phyloP scores from a whole-genome alignment of 2,329 filamentous ascomycete genomes.

The Cryphonectria radicalis region DNA sequence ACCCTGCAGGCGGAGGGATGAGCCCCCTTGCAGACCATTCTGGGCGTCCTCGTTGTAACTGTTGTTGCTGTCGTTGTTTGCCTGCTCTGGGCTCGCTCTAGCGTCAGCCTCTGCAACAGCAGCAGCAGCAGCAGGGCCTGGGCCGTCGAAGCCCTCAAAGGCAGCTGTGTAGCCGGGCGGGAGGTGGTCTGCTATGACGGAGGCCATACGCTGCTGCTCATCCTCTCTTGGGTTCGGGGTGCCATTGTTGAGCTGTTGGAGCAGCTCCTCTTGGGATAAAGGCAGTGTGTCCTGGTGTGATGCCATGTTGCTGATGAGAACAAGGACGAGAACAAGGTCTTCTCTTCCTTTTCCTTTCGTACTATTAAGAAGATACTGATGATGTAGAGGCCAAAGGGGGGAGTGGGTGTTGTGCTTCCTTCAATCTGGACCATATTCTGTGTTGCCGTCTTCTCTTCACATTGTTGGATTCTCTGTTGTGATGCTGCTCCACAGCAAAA shows the following conservation, averaged over 20 bases:
- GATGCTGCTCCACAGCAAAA: neutral
- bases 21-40: slow-evolving; percentile 50
- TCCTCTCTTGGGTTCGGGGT: slow-evolving; percentile 26
- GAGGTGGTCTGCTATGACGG: slow-evolving; percentile 40
- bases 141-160: slow-evolving; percentile 31
- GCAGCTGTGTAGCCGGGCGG: slow-evolving; percentile 41
- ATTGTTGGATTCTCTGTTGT: neutral
- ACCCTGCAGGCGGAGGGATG: slow-evolving; percentile 73
- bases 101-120: slow-evolving; percentile 6
- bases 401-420: neutral
- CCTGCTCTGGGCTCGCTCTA: neutral
- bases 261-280: slow-evolving; percentile 17
- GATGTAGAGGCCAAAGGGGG: neutral
- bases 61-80: slow-evolving; percentile 33
- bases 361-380: neutral
- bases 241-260: slow-evolving; percentile 25
- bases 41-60: neutral
- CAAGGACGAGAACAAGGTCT: neutral
- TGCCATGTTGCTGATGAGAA: slow-evolving; percentile 17
- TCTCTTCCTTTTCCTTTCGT: neutral
- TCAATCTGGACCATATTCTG: neutral
- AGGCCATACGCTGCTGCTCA: slow-evolving; percentile 24
- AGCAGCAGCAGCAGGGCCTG: slow-evolving; percentile 14
- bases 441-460: neutral
- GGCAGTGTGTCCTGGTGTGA: slow-evolving; percentile 19